phyloP scores from a whole-genome alignment of 2,329 filamentous ascomycete species.

The Monilinia fructigena region DNA sequence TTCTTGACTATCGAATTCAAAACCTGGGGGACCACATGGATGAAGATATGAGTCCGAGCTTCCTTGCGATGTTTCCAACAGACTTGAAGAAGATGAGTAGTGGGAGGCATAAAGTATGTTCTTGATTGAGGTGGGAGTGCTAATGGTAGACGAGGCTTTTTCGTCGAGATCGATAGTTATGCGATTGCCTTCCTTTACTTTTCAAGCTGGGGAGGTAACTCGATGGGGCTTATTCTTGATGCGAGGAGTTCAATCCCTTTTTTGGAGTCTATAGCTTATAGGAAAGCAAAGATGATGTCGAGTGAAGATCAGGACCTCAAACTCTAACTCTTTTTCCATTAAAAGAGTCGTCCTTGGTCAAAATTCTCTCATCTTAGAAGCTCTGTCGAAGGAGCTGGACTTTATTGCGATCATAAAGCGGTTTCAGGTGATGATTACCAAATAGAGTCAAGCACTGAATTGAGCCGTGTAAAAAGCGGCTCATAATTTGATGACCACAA shows the following conservation, averaged over 20 bases:
- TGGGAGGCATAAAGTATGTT: constrained; percentile 45
- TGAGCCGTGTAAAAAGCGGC: constrained; percentile 45
- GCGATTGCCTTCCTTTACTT: constrained; percentile 73
- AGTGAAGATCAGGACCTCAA: constrained; percentile 28
- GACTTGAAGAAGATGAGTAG: constrained; percentile 30
- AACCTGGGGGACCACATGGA: constrained; percentile 57
- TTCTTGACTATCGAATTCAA: constrained; percentile 20
- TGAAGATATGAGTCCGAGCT: constrained; percentile 87
- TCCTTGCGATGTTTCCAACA: constrained; percentile 41
- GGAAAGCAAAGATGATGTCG: constrained; percentile 46
- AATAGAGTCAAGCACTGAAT: constrained; percentile 99
- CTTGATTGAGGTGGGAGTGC: constrained; percentile 45
- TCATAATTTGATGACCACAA: constrained; percentile 46
- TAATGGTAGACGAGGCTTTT: constrained; percentile 57
- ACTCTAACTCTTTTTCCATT: constrained; percentile 40
- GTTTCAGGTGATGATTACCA: constrained; percentile 85
- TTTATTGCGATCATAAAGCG: constrained; percentile 36
- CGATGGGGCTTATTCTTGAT: constrained; percentile 99
- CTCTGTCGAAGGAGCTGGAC: constrained; percentile 70
- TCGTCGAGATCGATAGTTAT: constrained; percentile 98
- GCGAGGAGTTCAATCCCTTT: constrained; percentile 70
- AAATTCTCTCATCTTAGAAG: constrained; percentile 46
- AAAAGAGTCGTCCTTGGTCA: constrained; percentile 39
- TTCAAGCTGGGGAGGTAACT: constrained; percentile 69
- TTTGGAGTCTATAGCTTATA: constrained; percentile 54